These are phyloP conservation scores for Aureobasidium leucospermi DNA, from an alignment of 2,329 filamentous ascomycete species.

Conservation along the genomic window DNA sequence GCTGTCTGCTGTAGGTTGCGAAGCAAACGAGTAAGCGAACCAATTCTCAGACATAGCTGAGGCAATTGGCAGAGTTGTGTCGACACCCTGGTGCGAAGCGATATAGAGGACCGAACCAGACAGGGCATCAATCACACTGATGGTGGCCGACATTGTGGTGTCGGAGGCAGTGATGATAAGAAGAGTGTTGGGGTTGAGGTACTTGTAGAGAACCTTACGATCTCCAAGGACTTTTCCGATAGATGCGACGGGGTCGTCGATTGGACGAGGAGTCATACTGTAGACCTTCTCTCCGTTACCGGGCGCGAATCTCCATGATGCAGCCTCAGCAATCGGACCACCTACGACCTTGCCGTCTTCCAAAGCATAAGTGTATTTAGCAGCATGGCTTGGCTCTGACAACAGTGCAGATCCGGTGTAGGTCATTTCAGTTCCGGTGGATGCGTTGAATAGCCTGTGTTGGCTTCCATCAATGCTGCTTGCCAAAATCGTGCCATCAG, in stretches of 20 bases:
- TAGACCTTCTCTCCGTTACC: constrained; percentile 60
- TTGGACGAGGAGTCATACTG: constrained; percentile 58
- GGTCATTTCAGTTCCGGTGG: constrained; percentile 21
- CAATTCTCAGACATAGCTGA: constrained; percentile 88
- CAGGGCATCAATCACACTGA: constrained; percentile 79
- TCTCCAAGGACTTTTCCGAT: constrained; percentile 92
- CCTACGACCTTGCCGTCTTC: constrained; percentile 23
- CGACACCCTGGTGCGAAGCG: constrained; percentile 63
- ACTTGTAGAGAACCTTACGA: constrained; percentile 93
- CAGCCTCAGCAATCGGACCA: constrained; percentile 8
- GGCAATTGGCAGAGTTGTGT: constrained; percentile 63
- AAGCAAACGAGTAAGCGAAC: constrained; percentile 74
- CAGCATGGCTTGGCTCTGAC: not conserved
- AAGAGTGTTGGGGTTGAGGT: constrained; percentile 79
- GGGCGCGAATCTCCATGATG: constrained; percentile 65
- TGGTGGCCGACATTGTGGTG: constrained; percentile 51
- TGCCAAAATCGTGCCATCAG: constrained; percentile 13
- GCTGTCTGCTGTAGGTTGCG: constrained; percentile 42
- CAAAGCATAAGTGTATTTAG: constrained; percentile 21
- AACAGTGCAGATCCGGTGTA: constrained; percentile 1
- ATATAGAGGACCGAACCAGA: constrained; percentile 75
- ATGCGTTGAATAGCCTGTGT: constrained; percentile 22
- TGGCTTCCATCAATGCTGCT: not conserved
- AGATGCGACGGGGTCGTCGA: constrained; percentile 82
- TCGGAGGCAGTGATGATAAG: constrained; percentile 65